These are phyloP conservation scores for Puccinia triticina DNA, from an alignment of 1,284 basidiomycete genomes.

Conservation along the genomic window DNA sequence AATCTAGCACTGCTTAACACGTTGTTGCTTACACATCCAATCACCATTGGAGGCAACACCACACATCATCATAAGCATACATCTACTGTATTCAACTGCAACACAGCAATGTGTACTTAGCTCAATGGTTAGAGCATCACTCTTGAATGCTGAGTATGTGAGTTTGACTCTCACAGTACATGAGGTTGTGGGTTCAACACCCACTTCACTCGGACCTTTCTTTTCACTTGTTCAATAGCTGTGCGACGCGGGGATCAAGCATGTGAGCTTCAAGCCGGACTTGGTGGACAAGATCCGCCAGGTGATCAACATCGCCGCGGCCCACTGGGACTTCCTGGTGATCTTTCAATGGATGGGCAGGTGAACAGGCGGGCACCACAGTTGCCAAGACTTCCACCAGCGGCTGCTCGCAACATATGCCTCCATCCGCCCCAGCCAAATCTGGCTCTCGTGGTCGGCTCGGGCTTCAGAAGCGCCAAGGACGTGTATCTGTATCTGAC, in stretches of 20 bases:
- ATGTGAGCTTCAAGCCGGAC: conserved; percentile 95
- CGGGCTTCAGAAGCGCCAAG: conserved; percentile 91
- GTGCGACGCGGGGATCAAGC: conserved; percentile 80
- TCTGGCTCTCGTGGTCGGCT: conserved; percentile 89
- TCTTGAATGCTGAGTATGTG: no score
- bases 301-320: conserved; percentile 90
- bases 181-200: no score
- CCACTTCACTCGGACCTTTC: no score
- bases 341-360: conserved; percentile 99
- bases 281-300: conserved; percentile 95
- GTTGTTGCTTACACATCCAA: no score
- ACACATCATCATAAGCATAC: no score
- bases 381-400: conserved; percentile 97
- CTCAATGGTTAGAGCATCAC: no score
- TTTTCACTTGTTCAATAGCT: no score
- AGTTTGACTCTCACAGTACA: no score
- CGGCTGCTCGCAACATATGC: conserved; percentile 89
- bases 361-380: conserved; percentile 96
- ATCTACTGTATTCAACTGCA: no score
- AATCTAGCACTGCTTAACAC: no score
- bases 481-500: conserved; percentile 97
- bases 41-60: no score
- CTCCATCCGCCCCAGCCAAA: conserved; percentile 83
- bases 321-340: conserved; percentile 95
- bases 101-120: no score